Conservation (phyloP, 202 grass and related monocot species). For the Panicum hallii region DNA sequence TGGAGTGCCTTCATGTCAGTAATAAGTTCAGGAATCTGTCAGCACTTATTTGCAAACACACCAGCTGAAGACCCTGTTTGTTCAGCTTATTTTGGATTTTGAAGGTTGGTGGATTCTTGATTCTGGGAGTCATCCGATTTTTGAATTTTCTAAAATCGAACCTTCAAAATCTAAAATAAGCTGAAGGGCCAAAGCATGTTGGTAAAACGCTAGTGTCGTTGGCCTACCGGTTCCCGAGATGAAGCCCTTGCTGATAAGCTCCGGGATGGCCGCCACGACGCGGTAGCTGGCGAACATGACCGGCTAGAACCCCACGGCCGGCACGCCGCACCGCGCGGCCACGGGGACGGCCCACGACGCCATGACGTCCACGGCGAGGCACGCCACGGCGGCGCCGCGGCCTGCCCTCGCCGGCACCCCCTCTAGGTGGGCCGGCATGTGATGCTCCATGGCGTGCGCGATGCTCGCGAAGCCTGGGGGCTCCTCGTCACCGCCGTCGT, state of each 20-base stretch:
- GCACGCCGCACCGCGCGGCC: conserved; percentile 47
- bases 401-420: conserved; percentile 11
- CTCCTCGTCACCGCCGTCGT: not conserved
- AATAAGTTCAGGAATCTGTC: too few species aligned
- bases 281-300: conserved; percentile 63
- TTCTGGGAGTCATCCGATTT: too few species aligned
- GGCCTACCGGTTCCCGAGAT: not conserved
- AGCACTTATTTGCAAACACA: too few species aligned
- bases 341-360: conserved; percentile 74
- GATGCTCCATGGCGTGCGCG: conserved; percentile 53
- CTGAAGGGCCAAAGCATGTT: too few species aligned
- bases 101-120: too few species aligned
- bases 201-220: too few species aligned
- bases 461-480: conserved; percentile 6
- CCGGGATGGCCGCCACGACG: conserved; percentile 59
- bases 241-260: conserved; percentile 46
- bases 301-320: conserved; percentile 65
- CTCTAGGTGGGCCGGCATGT: conserved; percentile 57
- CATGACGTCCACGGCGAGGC: conserved; percentile 56
- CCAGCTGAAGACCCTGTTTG: too few species aligned
- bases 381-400: conserved; percentile 1
- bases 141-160: too few species aligned
- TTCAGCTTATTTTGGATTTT: too few species aligned
- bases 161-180: too few species aligned
- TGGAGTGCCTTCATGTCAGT: too few species aligned